Evolutionary conservation across 2,329 filamentous ascomycete species (phyloP).

Genomic region (Nemania sp.): DNA sequence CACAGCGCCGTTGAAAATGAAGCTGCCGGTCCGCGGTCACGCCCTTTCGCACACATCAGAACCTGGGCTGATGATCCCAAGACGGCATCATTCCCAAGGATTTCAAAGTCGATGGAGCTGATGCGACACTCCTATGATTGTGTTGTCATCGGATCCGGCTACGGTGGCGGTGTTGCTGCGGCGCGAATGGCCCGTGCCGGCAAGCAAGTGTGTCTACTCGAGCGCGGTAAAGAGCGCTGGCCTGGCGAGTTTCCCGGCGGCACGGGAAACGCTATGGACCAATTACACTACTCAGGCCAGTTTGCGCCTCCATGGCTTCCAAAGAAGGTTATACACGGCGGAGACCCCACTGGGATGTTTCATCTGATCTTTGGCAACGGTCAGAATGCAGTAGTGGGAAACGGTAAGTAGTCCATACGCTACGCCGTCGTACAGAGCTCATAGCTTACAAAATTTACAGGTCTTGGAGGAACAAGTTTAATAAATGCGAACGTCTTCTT

Average conservation of each 20-base stretch:
- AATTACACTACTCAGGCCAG: slow-evolving; percentile 61
- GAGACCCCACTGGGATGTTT: slow-evolving; percentile 63
- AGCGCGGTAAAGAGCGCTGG: slow-evolving; percentile 67
- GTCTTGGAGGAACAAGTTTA: slow-evolving; percentile 67
- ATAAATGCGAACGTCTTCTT: slow-evolving; percentile 71
- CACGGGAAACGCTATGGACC: slow-evolving; percentile 48
- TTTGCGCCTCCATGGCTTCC: slow-evolving; percentile 48
- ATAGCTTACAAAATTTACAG: slow-evolving; percentile 36
- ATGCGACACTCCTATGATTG: slow-evolving; percentile 64
- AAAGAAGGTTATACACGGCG: slow-evolving; percentile 49
- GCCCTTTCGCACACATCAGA: slow-evolving; percentile 36
- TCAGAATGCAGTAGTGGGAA: slow-evolving; percentile 64
- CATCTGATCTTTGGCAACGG: slow-evolving; percentile 65
- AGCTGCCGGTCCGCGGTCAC: slow-evolving; percentile 40
- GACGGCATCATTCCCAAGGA: slow-evolving; percentile 50
- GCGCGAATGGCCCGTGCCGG: slow-evolving; percentile 64
- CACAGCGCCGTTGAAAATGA: slow-evolving; percentile 41
- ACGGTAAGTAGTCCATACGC: slow-evolving; percentile 48
- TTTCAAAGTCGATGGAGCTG: slow-evolving; percentile 60
- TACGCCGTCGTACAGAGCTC: background rate
- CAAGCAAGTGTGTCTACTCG: slow-evolving; percentile 65
- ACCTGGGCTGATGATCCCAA: slow-evolving; percentile 39
- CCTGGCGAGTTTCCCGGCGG: slow-evolving; percentile 65
- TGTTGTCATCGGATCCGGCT: slow-evolving; percentile 70
- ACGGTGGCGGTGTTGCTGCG: slow-evolving; percentile 68